These are phyloP conservation scores for Candida endomychidarum DNA, from an alignment of 805 yeast species.

Conservation along the genomic window DNA sequence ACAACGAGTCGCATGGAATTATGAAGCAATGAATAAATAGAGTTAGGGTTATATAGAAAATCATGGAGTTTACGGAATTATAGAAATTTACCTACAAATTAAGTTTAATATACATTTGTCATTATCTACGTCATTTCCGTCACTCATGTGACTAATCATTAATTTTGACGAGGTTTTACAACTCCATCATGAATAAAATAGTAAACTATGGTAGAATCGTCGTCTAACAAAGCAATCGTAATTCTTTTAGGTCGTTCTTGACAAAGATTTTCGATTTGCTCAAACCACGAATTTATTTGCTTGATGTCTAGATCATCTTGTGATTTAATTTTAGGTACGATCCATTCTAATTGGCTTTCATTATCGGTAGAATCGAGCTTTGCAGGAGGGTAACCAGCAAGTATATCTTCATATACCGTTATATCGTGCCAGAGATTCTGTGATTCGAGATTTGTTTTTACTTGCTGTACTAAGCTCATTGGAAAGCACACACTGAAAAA, in stretches of 20 bases:
- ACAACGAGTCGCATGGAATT: too few relatives aligned
- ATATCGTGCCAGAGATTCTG: conserved; percentile 44
- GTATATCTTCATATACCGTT: neutral
- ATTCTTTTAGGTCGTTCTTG: conserved; percentile 42
- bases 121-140: too few relatives aligned
- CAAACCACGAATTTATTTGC: conserved; percentile 43
- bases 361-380: conserved; percentile 5
- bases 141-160: too few relatives aligned
- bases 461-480: conserved; percentile 2
- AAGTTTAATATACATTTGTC: neutral
- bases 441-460: conserved; percentile 40
- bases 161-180: conserved; percentile 60
- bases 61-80: too few relatives aligned
- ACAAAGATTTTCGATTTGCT: conserved; percentile 18
- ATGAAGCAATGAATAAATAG: neutral
- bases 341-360: conserved; percentile 33
- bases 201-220: conserved; percentile 71
- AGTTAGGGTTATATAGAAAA: neutral
- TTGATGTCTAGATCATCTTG: conserved; percentile 32
- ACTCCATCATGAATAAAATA: conserved; percentile 68
- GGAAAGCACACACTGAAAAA: neutral
- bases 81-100: neutral
- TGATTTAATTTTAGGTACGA: conserved; percentile 34
- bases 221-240: conserved; percentile 55
- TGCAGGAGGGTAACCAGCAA: conserved; percentile 9